Conservation (phyloP, 2,329 filamentous ascomycete species). For the Aspergillus terreus region DNA sequence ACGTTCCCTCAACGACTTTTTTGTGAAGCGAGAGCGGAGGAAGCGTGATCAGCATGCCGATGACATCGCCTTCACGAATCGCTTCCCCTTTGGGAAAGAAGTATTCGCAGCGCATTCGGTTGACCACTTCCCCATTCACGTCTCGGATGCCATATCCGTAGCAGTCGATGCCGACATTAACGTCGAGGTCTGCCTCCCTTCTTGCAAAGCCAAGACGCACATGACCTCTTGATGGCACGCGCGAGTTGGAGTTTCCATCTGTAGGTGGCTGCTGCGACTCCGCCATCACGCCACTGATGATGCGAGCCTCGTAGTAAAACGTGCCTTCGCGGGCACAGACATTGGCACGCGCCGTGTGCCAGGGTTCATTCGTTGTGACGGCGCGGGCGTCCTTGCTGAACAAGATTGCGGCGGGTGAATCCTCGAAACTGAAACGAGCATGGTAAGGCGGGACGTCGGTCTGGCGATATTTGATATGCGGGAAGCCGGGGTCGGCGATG, state of each 20-base stretch:
- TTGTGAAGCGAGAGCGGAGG: slow-evolving; percentile 81
- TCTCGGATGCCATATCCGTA: slow-evolving; percentile 95
- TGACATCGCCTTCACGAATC: slow-evolving; percentile 84
- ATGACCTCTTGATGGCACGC: slow-evolving; percentile 36
- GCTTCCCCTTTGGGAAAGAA: slow-evolving; percentile 78
- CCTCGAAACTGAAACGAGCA: slow-evolving; percentile 86
- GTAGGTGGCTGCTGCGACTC: slow-evolving; percentile 17
- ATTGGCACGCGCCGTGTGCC: slow-evolving; percentile 86
- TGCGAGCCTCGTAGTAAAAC: slow-evolving; percentile 91
- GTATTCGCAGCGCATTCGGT: slow-evolving; percentile 88
- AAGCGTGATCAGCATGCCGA: slow-evolving; percentile 87
- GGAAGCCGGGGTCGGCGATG: slow-evolving; percentile 83
- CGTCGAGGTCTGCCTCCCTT: slow-evolving; percentile 45
- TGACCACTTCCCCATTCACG: slow-evolving; percentile 83
- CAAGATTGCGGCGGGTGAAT: slow-evolving; percentile 79
- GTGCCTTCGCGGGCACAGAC: slow-evolving; percentile 84
- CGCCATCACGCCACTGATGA: slow-evolving; percentile 63
- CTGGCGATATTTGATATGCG: slow-evolving; percentile 84
- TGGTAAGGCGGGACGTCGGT: slow-evolving; percentile 82
- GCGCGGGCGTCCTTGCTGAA: slow-evolving; percentile 72
- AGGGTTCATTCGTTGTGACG: slow-evolving; percentile 87
- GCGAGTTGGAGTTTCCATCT: slow-evolving; percentile 15
- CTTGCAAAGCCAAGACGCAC: slow-evolving; percentile 48
- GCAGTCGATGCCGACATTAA: slow-evolving; percentile 77
- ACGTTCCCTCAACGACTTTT: slow-evolving; percentile 81